Evolutionary conservation across 495 filamentous ascomycete species (phyloP).

Genomic region (Sabuloglossum arenarium): DNA sequence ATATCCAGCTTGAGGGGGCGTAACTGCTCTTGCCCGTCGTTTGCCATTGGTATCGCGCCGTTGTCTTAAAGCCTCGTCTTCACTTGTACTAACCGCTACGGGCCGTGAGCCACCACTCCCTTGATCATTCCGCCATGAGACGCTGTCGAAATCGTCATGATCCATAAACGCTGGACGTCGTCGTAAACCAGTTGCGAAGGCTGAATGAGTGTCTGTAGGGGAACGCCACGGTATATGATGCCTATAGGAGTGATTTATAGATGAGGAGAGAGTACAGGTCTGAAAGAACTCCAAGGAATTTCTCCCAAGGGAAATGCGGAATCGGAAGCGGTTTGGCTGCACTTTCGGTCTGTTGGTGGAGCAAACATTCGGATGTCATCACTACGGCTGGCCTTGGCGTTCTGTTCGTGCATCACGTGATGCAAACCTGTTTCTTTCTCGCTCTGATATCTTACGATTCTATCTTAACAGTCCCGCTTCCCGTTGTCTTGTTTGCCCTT

Average conservation of each 20-base stretch:
- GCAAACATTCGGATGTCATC: background rate
- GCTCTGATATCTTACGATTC: background rate
- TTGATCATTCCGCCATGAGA: constrained; percentile 34
- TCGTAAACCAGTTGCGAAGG: background rate
- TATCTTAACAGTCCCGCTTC: background rate
- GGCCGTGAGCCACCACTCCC: constrained; percentile 29
- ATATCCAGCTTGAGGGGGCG: constrained; percentile 27
- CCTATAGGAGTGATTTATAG: background rate
- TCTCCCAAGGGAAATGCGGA: background rate
- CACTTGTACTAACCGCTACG: constrained; percentile 18
- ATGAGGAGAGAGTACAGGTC: background rate
- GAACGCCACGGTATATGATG: background rate
- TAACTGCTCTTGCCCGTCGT: constrained; percentile 28
- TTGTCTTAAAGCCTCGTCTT: constrained; percentile 20
- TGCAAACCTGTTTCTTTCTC: background rate
- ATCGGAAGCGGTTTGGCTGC: background rate
- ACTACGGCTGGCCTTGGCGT: background rate
- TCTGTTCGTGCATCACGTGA: background rate
- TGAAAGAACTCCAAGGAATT: background rate
- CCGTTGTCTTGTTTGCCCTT: background rate
- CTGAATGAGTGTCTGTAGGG: background rate
- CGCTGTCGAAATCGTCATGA: constrained; percentile 36
- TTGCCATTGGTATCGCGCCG: constrained; percentile 29
- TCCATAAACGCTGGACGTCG: constrained; percentile 7
- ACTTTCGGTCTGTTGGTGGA: background rate